Conservation (phyloP, 1,284 basidiomycete genomes). For the Cutaneotrichosporon sp. region DNA sequence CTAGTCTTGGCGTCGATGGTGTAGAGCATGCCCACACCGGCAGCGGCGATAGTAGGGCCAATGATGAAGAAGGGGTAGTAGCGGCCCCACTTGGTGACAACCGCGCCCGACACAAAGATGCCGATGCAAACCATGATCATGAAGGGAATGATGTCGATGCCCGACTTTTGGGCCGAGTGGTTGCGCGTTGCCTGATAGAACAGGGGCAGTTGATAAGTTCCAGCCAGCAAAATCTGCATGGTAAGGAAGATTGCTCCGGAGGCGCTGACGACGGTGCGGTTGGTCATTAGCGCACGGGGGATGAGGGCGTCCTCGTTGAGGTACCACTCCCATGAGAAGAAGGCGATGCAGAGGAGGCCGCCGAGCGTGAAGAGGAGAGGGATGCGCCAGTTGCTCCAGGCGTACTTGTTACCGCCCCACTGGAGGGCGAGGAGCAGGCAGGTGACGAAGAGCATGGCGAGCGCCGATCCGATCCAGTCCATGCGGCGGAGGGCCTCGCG, state of each 20-base stretch:
- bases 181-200: conserved; percentile 54
- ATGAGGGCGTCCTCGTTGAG: conserved; percentile 48
- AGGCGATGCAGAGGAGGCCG: conserved; percentile 43
- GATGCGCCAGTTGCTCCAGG: conserved; percentile 46
- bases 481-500: conserved; percentile 42
- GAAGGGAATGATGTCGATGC: conserved; percentile 57
- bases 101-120: conserved; percentile 51
- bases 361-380: conserved; percentile 52
- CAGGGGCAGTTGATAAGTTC: conserved; percentile 53
- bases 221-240: conserved; percentile 54
- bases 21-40: conserved; percentile 57
- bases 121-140: conserved; percentile 52
- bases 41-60: conserved; percentile 42
- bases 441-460: conserved; percentile 52
- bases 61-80: conserved; percentile 54
- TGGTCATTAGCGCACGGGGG: conserved; percentile 39
- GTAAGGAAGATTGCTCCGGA: conserved; percentile 51
- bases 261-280: conserved; percentile 48
- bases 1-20: conserved; percentile 51
- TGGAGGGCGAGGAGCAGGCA: conserved; percentile 55
- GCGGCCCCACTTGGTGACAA: conserved; percentile 48
- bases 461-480: conserved; percentile 53
- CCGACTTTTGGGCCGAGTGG: conserved; percentile 52
- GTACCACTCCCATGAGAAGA: conserved; percentile 52
- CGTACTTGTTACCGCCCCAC: conserved; percentile 54